phyloP scores from a whole-genome alignment of 1,284 basidiomycete genomes.

The Leccinum griseonigrum region DNA sequence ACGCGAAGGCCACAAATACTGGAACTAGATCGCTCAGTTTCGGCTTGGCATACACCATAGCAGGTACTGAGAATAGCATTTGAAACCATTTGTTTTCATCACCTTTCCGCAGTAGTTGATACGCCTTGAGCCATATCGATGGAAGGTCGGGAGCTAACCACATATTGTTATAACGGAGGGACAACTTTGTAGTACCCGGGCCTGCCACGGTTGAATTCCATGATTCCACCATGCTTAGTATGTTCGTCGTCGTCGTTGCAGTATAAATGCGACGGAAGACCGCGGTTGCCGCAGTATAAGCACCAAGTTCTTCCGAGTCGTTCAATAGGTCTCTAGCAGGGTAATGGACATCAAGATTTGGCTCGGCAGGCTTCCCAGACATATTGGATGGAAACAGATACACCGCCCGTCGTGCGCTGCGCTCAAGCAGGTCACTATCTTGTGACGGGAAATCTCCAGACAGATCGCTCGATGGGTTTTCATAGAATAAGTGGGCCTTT shows the following conservation, averaged over 20 bases:
- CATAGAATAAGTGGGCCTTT: conserved; percentile 13
- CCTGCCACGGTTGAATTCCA: conserved; percentile 6
- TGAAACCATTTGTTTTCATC: conserved; percentile 17
- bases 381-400: conserved; percentile 13
- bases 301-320: conserved; percentile 12
- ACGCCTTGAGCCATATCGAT: conserved; percentile 33
- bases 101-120: conserved; percentile 27
- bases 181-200: conserved; percentile 1
- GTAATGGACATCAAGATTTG: conserved; percentile 16
- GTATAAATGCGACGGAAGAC: conserved; percentile 4
- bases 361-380: not conserved
- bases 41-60: conserved; percentile 29
- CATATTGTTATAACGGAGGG: conserved; percentile 19
- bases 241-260: not conserved
- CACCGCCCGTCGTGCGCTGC: conserved; percentile 9
- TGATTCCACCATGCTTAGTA: conserved; percentile 11
- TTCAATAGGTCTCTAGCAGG: conserved; percentile 12
- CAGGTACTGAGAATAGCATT: conserved; percentile 34
- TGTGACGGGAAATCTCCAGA: conserved; percentile 7
- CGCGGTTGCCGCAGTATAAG: conserved; percentile 11
- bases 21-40: conserved; percentile 19
- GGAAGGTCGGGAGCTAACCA: conserved; percentile 22
- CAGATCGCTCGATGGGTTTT: not conserved
- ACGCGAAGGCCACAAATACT: conserved; percentile 33
- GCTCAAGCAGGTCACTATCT: conserved; percentile 15